A percentile compares a stretch with the other conserved stretches of the same genome.
These are phyloP conservation scores for Lolium perenne DNA, from an alignment of 176 grass and related monocot species.

Conservation along the genomic window DNA sequence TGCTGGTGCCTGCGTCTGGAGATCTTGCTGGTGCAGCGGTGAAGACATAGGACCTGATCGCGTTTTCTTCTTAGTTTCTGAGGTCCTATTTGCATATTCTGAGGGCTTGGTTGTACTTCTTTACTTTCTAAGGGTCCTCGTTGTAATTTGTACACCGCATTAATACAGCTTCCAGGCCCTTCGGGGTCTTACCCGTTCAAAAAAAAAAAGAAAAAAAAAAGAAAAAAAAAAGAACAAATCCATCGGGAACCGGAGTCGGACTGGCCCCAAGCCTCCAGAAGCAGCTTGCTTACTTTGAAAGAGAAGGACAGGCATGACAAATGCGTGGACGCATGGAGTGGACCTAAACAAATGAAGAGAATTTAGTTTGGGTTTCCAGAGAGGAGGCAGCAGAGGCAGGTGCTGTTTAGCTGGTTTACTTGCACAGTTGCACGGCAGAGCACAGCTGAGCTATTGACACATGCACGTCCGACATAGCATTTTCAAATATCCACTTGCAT, in stretches of 20 bases:
- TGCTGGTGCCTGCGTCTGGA: too few species aligned
- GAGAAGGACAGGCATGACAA: background rate
- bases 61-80: too few species aligned
- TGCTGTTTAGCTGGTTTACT: background rate
- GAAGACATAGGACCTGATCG: too few species aligned
- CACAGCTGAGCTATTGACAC: slow-evolving; percentile 13
- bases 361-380: slow-evolving; percentile 11
- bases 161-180: too few species aligned
- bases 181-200: too few species aligned
- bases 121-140: too few species aligned
- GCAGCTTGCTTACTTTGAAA: slow-evolving; percentile 16
- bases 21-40: too few species aligned
- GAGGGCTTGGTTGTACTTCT: too few species aligned
- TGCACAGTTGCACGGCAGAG: background rate
- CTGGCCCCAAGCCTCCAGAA: slow-evolving; percentile 11
- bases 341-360: slow-evolving; percentile 6
- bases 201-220: too few species aligned
- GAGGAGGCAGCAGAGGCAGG: background rate
- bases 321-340: slow-evolving; percentile 6
- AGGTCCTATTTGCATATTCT: too few species aligned
- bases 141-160: too few species aligned
- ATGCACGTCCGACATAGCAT: background rate
- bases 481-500: background rate
- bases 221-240: background rate
- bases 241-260: background rate